Percentiles rank a stretch among this genome's conserved stretches.
These are phyloP conservation scores for Onygena corvina DNA, from an alignment of 2,329 filamentous ascomycete genomes.

Conservation along the genomic window DNA sequence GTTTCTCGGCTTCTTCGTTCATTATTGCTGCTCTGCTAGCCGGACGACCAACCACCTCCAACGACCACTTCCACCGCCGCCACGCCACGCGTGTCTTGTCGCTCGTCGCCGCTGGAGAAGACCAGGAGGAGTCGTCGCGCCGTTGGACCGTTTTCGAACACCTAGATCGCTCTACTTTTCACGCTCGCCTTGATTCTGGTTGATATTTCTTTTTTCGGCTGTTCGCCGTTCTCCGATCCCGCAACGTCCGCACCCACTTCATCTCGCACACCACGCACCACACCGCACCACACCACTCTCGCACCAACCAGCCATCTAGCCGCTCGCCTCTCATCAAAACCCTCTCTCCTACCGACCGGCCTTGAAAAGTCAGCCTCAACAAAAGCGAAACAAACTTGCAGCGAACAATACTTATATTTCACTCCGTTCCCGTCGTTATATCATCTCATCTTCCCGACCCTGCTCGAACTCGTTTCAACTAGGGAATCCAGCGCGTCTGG, in stretches of 20 bases:
- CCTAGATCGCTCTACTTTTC: background rate
- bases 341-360: no score
- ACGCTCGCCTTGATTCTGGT: conserved; percentile 1
- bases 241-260: conserved; percentile 10
- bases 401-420: no score
- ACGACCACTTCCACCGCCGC: conserved; percentile 9
- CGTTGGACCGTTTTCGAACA: background rate
- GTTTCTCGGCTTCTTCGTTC: conserved; percentile 7
- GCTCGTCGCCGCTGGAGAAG: background rate
- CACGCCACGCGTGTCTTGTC: conserved; percentile 18
- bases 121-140: background rate
- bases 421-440: no score
- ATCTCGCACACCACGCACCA: conserved; percentile 9
- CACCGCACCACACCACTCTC: background rate
- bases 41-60: conserved; percentile 4
- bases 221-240: conserved; percentile 8
- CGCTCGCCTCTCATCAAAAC: no score
- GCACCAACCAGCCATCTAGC: no score
- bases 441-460: no score
- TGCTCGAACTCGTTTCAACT: background rate
- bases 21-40: conserved; percentile 7
- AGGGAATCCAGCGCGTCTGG: background rate
- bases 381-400: no score
- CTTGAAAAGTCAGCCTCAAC: no score
- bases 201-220: background rate